Evolutionary conservation across 139 green algal species (phyloP).

Genomic region (Picochlorum sp.): DNA sequence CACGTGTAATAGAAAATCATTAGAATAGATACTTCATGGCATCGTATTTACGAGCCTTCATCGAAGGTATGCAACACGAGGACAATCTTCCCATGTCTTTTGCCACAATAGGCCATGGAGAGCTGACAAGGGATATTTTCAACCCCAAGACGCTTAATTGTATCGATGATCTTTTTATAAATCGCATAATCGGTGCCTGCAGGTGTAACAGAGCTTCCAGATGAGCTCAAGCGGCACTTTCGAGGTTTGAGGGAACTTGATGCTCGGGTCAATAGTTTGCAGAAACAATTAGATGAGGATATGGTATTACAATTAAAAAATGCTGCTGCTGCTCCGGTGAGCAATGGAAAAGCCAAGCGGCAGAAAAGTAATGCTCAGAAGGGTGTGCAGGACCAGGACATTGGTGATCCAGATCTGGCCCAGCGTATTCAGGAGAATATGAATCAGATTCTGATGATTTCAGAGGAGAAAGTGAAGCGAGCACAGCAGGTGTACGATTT

Average conservation of each 20-base stretch:
- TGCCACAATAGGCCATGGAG: no score
- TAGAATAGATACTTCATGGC: conserved; percentile 19
- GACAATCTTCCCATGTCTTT: not conserved
- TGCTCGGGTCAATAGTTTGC: conserved; percentile 28
- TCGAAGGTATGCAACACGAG: conserved; percentile 25
- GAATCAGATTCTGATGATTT: conserved; percentile 37
- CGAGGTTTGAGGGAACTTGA: conserved; percentile 57
- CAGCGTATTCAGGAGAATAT: conserved; percentile 25
- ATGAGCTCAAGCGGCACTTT: conserved; percentile 50
- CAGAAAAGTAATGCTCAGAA: not conserved
- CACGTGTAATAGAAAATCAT: not conserved
- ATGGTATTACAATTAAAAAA: conserved; percentile 21
- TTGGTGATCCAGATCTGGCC: not conserved
- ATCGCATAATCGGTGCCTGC: not conserved
- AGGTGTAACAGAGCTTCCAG: conserved; percentile 44
- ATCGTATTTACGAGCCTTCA: conserved; percentile 45
- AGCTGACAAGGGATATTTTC: not conserved
- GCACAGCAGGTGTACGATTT: conserved; percentile 72
- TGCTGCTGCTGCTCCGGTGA: conserved; percentile 5
- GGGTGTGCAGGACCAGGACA: not conserved
- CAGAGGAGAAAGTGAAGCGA: conserved; percentile 47
- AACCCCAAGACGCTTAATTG: not conserved
- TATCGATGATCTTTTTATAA: not conserved
- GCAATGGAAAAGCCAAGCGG: conserved; percentile 19
- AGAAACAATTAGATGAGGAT: conserved; percentile 41